phyloP scores from a whole-genome alignment of 306 rosid species.

The Mucuna pruriens region DNA sequence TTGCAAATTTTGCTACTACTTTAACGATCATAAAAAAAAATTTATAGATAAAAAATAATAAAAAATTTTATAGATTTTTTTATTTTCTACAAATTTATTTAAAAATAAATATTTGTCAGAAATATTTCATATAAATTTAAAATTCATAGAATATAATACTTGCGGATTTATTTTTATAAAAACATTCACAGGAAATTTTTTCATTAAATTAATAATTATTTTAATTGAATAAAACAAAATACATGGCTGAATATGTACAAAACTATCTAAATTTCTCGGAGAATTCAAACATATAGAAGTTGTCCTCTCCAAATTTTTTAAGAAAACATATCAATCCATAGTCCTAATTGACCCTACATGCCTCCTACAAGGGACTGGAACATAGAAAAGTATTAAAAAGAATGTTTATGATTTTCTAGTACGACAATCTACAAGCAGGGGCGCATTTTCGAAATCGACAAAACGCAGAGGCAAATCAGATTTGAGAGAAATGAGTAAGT shows the following conservation, averaged over 20 bases:
- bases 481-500: neutral
- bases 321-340: constrained; percentile 1
- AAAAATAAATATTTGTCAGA: no score
- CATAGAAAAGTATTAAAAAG: neutral
- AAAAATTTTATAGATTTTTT: no score
- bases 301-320: neutral
- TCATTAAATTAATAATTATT: no score
- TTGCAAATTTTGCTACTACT: no score
- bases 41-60: no score
- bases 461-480: neutral
- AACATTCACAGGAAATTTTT: no score
- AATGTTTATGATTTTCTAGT: neutral
- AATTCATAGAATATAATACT: no score
- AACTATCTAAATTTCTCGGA: neutral
- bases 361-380: neutral
- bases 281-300: neutral
- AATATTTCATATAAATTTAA: no score
- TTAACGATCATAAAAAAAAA: no score
- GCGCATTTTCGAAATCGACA: neutral
- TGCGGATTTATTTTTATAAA: no score
- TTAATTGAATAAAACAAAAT: no score
- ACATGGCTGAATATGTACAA: neutral
- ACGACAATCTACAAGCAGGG: neutral
- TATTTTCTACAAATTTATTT: no score
- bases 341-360: neutral